Conservation (phyloP, 148 eudicot species). For the Vaccinium vitisidaea region DNA sequence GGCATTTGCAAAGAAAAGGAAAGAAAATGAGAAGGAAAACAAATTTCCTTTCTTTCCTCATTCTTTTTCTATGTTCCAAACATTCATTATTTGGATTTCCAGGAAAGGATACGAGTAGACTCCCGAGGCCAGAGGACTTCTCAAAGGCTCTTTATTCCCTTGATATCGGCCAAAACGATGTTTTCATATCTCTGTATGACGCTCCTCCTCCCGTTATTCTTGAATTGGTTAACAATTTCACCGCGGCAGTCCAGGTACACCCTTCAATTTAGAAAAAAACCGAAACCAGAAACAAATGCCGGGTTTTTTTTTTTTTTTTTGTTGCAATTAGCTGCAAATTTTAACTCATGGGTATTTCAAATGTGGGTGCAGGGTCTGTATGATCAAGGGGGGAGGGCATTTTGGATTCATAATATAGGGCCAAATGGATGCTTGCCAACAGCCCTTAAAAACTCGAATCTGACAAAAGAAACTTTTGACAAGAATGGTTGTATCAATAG, state of each 20-base stretch:
- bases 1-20: no score
- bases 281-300: no score
- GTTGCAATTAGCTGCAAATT: no score
- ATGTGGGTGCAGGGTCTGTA: slow-evolving; percentile 24
- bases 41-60: no score
- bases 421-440: slow-evolving; percentile 37
- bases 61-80: no score
- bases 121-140: slow-evolving; percentile 22
- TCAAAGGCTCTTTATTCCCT: slow-evolving; percentile 17
- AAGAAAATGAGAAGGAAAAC: no score
- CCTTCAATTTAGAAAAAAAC: background rate
- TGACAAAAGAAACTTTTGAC: slow-evolving; percentile 12
- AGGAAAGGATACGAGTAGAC: background rate
- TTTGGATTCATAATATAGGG: slow-evolving; percentile 40
- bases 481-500: slow-evolving; percentile 28
- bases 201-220: background rate
- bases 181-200: background rate
- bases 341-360: no score
- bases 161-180: slow-evolving; percentile 33
- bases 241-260: background rate
- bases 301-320: no score
- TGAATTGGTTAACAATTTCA: background rate
- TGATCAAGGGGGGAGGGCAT: slow-evolving; percentile 28
- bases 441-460: background rate
- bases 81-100: background rate